phyloP scores from a whole-genome alignment of 352 stramenopile genomes.

The Phytophthora idaei region DNA sequence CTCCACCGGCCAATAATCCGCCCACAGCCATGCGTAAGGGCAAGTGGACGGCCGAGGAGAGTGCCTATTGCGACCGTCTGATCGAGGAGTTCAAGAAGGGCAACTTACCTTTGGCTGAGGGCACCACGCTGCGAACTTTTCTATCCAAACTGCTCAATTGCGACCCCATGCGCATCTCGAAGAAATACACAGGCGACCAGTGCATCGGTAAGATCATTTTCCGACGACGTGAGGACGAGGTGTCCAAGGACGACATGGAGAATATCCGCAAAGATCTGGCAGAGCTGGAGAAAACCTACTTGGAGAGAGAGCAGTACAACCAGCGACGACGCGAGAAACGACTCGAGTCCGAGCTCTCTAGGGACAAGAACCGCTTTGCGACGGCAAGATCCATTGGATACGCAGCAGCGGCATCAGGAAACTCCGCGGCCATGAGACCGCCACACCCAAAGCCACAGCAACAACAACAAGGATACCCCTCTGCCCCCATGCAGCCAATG shows the following conservation, averaged over 20 bases:
- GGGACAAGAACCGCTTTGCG: slow-evolving; percentile 73
- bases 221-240: slow-evolving; percentile 72
- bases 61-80: slow-evolving; percentile 96
- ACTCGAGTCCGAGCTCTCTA: slow-evolving; percentile 79
- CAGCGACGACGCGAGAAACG: slow-evolving; percentile 89
- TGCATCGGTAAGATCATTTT: slow-evolving; percentile 97
- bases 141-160: slow-evolving; percentile 98
- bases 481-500: slow-evolving; percentile 17
- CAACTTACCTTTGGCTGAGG: slow-evolving; percentile 96
- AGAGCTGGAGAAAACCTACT: slow-evolving; percentile 95
- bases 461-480: slow-evolving; percentile 26
- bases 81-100: slow-evolving; percentile 98
- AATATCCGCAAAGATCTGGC: slow-evolving; percentile 77
- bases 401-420: slow-evolving; percentile 18
- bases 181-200: slow-evolving; percentile 98
- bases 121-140: slow-evolving; percentile 97
- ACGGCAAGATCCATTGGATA: slow-evolving; percentile 45
- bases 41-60: slow-evolving; percentile 98
- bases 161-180: slow-evolving; percentile 99
- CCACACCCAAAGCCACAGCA: slow-evolving; percentile 29
- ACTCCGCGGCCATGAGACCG: slow-evolving; percentile 15
- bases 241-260: slow-evolving; percentile 82
- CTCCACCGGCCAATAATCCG: slow-evolving; percentile 8
- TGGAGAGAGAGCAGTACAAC: slow-evolving; percentile 96
- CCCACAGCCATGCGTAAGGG: slow-evolving; percentile 84